These are phyloP conservation scores for Apophysomyces ossiformis DNA, from an alignment of 371 early-diverging fungal species.

Conservation along the genomic window DNA sequence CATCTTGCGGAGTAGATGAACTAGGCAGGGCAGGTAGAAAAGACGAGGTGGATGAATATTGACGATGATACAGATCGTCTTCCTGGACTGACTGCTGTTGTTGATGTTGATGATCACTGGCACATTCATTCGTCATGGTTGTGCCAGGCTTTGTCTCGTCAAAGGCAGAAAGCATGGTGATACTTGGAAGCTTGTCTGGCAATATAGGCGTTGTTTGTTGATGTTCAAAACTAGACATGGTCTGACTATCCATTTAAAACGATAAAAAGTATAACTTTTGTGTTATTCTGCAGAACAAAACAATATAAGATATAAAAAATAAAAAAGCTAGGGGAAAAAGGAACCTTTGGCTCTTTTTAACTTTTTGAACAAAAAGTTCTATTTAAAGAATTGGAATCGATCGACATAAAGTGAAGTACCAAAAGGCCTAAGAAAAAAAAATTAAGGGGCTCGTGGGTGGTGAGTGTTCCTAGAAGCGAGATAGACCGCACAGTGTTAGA, in stretches of 20 bases:
- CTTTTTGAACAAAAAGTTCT: slow-evolving; percentile 6
- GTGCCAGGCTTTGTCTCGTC: slow-evolving; percentile 14
- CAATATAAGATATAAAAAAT: background rate
- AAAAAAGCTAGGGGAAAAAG: slow-evolving; percentile 11
- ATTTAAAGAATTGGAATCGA: slow-evolving; percentile 22
- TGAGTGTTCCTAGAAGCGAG: background rate
- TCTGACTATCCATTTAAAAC: background rate
- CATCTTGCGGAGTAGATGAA: slow-evolving; percentile 11
- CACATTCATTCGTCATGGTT: background rate
- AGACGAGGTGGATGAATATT: slow-evolving; percentile 13
- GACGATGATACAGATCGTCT: slow-evolving; percentile 10
- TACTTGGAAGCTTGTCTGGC: slow-evolving; percentile 30
- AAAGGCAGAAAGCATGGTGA: slow-evolving; percentile 23
- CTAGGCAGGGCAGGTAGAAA: slow-evolving; percentile 17
- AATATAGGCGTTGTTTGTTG: slow-evolving; percentile 25
- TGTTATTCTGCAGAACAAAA: slow-evolving; percentile 4
- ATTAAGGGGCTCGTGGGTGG: no score
- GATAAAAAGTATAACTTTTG: background rate
- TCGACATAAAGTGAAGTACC: slow-evolving; percentile 16
- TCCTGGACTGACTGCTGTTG: slow-evolving; percentile 10
- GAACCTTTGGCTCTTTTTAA: background rate
- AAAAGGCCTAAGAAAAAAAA: background rate
- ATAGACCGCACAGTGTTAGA: slow-evolving; percentile 6
- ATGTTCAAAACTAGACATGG: slow-evolving; percentile 22
- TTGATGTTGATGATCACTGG: background rate